Percentiles rank a stretch among this genome's conserved stretches.
phyloP scores from a whole-genome alignment of 352 stramenopile genomes.

The Thalassiosira livingstoniorum region DNA sequence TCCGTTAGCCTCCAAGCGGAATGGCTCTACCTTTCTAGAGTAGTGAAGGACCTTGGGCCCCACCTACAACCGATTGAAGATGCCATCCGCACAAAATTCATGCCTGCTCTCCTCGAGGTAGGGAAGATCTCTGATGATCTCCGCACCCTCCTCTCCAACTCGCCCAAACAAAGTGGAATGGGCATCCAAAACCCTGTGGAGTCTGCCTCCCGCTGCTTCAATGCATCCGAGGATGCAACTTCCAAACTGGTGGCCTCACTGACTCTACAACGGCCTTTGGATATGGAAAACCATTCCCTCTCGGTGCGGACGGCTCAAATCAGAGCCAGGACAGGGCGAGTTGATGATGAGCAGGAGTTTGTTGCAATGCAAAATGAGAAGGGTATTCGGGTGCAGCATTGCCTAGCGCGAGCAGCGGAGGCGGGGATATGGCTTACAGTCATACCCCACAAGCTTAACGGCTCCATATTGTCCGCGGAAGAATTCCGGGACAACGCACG shows the following conservation, averaged over 20 bases:
- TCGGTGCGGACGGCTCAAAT: background rate
- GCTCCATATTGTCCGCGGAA: slow-evolving; percentile 36
- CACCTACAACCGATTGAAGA: slow-evolving; percentile 39
- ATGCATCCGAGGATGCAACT: slow-evolving; percentile 7
- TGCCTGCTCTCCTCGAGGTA: slow-evolving; percentile 13
- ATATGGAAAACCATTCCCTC: background rate
- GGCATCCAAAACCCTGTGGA: slow-evolving; percentile 40
- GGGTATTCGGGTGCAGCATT: background rate
- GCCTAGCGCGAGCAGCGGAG: background rate
- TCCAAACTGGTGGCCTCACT: slow-evolving; percentile 7
- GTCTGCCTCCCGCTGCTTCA: background rate
- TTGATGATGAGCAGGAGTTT: background rate
- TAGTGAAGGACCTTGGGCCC: slow-evolving; percentile 12
- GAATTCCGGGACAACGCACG: slow-evolving; percentile 49
- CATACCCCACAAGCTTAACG: slow-evolving; percentile 23
- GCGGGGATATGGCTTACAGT: slow-evolving; percentile 20
- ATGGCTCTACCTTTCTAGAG: slow-evolving; percentile 51
- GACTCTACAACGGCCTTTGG: background rate
- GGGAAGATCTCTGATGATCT: slow-evolving; percentile 12
- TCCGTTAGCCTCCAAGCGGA: slow-evolving; percentile 45
- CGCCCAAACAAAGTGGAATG: slow-evolving; percentile 26
- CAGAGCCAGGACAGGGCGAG: background rate
- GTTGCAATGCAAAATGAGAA: background rate
- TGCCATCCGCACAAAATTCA: slow-evolving; percentile 28
- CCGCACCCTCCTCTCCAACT: slow-evolving; percentile 13